A percentile compares a stretch with the other conserved stretches of the same genome.
phyloP scores from a whole-genome alignment of 2,329 filamentous ascomycete genomes.

The Diaporthe australafricana region DNA sequence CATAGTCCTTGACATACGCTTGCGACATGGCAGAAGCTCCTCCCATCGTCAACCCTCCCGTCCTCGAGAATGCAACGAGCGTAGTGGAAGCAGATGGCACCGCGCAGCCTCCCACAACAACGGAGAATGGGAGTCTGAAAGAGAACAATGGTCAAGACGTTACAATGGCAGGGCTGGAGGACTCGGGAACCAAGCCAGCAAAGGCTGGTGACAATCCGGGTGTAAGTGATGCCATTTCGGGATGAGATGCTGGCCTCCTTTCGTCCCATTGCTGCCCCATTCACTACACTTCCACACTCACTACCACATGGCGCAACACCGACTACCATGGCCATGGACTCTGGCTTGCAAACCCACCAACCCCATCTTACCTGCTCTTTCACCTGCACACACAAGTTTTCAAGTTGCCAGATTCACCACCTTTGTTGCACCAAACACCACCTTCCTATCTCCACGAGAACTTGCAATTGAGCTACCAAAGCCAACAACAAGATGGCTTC shows the following conservation, averaged over 20 bases:
- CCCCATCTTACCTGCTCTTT: background rate
- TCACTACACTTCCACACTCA: background rate
- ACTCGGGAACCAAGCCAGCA: conserved; percentile 10
- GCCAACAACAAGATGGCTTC: conserved; percentile 5
- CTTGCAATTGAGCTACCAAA: background rate
- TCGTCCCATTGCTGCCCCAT: background rate
- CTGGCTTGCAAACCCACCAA: no score
- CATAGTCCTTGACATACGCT: background rate
- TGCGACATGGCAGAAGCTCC: conserved; percentile 28
- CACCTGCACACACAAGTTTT: background rate
- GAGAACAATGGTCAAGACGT: conserved; percentile 28
- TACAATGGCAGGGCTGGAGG: conserved; percentile 28
- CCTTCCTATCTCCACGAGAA: background rate
- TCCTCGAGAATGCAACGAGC: conserved; percentile 7
- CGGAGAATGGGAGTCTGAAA: background rate
- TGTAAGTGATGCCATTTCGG: conserved; percentile 17
- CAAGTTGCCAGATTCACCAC: background rate
- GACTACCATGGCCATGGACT: background rate
- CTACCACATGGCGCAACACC: no score
- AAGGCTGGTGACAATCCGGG: conserved; percentile 6
- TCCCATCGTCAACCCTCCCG: conserved; percentile 16
- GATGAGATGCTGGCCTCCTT: background rate
- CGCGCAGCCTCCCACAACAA: background rate
- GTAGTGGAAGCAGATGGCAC: background rate
- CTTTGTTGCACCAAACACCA: background rate